These are phyloP conservation scores for Strombidium stylifer DNA, from an alignment of 73 alveolate species.

Conservation along the genomic window DNA sequence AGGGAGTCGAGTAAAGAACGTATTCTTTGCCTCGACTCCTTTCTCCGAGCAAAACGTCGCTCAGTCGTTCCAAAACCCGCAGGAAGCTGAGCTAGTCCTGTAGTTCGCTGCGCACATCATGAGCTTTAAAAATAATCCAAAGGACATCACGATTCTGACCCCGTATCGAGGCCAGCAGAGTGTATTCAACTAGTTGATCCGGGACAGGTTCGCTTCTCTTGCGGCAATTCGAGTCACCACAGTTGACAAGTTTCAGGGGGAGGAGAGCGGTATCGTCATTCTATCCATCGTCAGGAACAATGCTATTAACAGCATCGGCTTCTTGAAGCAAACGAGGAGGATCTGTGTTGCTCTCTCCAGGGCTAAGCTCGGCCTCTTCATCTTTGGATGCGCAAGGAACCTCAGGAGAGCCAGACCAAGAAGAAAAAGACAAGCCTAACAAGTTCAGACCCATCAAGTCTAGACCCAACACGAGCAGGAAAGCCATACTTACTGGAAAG, in stretches of 20 bases:
- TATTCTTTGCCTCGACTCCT: conserved; percentile 66
- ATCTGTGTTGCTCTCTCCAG: conserved; percentile 85
- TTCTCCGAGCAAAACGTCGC: conserved; percentile 49
- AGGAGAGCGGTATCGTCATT: conserved; percentile 80
- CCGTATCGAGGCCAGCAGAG: conserved; percentile 68
- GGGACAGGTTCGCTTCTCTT: conserved; percentile 34
- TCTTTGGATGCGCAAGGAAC: conserved; percentile 75
- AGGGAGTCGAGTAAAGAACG: conserved; percentile 68
- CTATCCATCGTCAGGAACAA: conserved; percentile 78
- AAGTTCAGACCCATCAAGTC: too few species aligned
- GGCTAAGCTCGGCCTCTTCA: conserved; percentile 73
- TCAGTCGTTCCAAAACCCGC: conserved; percentile 60
- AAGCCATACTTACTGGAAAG: too few species aligned
- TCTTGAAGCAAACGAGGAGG: conserved; percentile 59
- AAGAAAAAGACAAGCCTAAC: too few species aligned
- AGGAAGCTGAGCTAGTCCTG: conserved; percentile 70
- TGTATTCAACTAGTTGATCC: conserved; percentile 33
- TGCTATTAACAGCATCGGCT: conserved; percentile 63
- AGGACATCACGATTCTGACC: conserved; percentile 71
- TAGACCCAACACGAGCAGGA: too few species aligned
- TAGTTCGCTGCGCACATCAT: conserved; percentile 69
- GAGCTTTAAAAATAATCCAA: conserved; percentile 56
- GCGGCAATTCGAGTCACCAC: conserved; percentile 48
- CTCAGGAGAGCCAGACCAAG: not conserved
- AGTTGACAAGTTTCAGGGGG: conserved; percentile 80